Evolutionary conservation across 1,284 basidiomycete species (phyloP), one percentile per base, ranked within the genome.

Genomic region (Pascua sp.): DNA sequence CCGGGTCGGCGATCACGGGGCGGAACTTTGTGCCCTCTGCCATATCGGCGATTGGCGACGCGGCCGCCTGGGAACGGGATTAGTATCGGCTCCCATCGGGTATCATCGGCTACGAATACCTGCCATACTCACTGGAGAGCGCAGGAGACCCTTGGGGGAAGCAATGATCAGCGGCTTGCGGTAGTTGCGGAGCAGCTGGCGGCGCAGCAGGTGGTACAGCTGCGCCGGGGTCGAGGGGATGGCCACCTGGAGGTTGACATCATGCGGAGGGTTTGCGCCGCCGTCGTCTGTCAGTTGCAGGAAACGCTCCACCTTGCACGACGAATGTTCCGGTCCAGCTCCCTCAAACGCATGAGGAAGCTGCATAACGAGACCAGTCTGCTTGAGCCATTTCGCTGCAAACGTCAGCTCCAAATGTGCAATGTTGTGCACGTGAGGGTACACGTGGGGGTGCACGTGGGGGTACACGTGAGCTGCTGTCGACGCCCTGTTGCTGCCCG

Each of bases 271-370:
- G 10, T 47, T 39, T 59, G 75, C 77, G 3, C 73, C 65, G 38
- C 75, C 68, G 54, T 69, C 67, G 49, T 69, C 65, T 4, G 66
- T 62, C 10, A 66, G 51, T 80, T 91, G 90, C 36, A 92, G 79
- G 84, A 91, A 89, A 41, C 91, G 81, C 72, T 95, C 91, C 42
- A 94, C 81, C 37, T 90, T 84, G 50, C 85, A 88, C 2, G 88
- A 90, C 0, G 89, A 91, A 72, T 95, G 91, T 71, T 95, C 91
- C 0, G 91, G 91, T 4, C 91, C 91, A 13, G 90, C 90, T 32
- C 91, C 91, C 66, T 94, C 91, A 13, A 89, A 81, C 7, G 89
- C 90, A 63, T 93, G 90, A 16, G 90, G 90, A 8, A 96, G 81
- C 57, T 91, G 83, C 66, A 96, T 78, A 5, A 92, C 87, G 42